Conservation (phyloP, 495 filamentous ascomycete genomes). For the Trichoderma orchidacearum region DNA sequence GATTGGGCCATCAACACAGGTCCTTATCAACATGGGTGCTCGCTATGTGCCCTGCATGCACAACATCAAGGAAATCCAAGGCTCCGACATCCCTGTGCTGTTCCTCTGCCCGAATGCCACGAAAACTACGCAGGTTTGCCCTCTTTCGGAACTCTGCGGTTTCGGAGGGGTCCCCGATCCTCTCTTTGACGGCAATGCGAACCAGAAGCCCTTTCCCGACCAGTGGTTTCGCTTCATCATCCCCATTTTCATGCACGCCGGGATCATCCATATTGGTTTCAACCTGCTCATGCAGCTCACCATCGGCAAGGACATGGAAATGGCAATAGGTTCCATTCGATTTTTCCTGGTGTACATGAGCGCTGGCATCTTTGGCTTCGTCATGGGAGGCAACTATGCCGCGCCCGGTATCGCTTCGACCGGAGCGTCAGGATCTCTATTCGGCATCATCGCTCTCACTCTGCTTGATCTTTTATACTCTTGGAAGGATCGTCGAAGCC, state of each 20-base stretch:
- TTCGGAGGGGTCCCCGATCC: slow-evolving; percentile 62
- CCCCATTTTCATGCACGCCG: slow-evolving; percentile 91
- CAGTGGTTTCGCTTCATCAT: slow-evolving; percentile 96
- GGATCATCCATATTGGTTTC: slow-evolving; percentile 87
- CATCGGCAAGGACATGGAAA: slow-evolving; percentile 82
- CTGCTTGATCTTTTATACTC: slow-evolving; percentile 86
- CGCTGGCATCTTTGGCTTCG: slow-evolving; percentile 90
- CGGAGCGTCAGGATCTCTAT: slow-evolving; percentile 79
- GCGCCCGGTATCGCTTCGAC: slow-evolving; percentile 64
- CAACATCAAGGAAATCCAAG: slow-evolving; percentile 53
- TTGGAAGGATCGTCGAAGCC: slow-evolving; percentile 63
- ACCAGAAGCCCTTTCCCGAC: slow-evolving; percentile 47
- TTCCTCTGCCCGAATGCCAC: slow-evolving; percentile 75
- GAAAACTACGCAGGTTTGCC: slow-evolving; percentile 45
- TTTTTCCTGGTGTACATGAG: slow-evolving; percentile 81
- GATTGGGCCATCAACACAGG: slow-evolving; percentile 82
- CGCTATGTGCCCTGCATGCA: slow-evolving; percentile 93
- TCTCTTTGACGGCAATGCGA: slow-evolving; percentile 25
- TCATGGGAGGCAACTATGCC: slow-evolving; percentile 88
- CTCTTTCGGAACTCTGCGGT: slow-evolving; percentile 67
- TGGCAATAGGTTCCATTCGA: slow-evolving; percentile 68
- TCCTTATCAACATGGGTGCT: slow-evolving; percentile 94
- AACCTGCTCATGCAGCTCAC: slow-evolving; percentile 84
- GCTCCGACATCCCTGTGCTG: slow-evolving; percentile 13
- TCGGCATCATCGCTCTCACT: slow-evolving; percentile 78